Conservation (phyloP, 1,284 basidiomycete species). For the Singerocomus inundabilis region DNA sequence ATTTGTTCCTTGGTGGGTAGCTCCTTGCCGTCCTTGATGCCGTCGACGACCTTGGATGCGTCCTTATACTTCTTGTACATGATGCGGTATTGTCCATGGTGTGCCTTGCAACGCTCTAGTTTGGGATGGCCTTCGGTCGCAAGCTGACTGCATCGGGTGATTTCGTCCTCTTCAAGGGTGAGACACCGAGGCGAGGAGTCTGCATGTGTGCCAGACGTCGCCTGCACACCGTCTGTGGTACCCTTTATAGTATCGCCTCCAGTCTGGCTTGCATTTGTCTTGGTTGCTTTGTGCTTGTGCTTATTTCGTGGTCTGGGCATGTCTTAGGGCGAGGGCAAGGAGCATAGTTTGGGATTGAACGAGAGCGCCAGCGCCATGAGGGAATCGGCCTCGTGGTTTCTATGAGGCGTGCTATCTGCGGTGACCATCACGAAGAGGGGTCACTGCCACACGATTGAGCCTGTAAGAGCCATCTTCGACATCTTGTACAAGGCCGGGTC, state of each 20-base stretch:
- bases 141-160: slow-evolving; percentile 23
- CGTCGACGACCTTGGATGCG: slow-evolving; percentile 31
- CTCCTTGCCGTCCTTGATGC: slow-evolving; percentile 9
- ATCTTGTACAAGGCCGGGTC: too few relatives aligned
- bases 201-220: not conserved
- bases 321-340: not conserved
- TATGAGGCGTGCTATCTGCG: too few relatives aligned
- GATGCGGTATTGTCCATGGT: slow-evolving; percentile 29
- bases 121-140: slow-evolving; percentile 24
- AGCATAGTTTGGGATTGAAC: too few relatives aligned
- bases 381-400: too few relatives aligned
- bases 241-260: not conserved
- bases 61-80: slow-evolving; percentile 33
- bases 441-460: too few relatives aligned
- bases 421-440: too few relatives aligned
- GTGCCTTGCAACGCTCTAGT: slow-evolving; percentile 25
- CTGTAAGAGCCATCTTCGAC: too few relatives aligned
- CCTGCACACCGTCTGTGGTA: too few relatives aligned
- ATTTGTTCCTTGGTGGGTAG: slow-evolving; percentile 26
- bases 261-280: not conserved
- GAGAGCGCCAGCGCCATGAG: too few relatives aligned
- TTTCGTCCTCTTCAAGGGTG: slow-evolving; percentile 31
- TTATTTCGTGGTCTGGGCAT: not conserved
- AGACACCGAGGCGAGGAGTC: slow-evolving; percentile 10
- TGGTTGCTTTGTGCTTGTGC: not conserved